Evolutionary conservation across 345 rosid species (phyloP).

Genomic region (Hypericum androsaemum): DNA sequence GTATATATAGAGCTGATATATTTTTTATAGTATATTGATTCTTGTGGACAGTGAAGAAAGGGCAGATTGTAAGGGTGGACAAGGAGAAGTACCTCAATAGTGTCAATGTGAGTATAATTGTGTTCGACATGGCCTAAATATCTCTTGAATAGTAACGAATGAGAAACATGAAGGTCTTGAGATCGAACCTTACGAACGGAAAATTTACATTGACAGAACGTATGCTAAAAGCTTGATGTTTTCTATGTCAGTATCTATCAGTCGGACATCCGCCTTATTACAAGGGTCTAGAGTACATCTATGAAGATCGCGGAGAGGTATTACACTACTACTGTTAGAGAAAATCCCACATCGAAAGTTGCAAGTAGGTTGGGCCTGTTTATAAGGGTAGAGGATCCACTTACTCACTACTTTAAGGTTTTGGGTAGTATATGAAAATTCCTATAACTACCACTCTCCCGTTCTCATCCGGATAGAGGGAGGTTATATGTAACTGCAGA

Average conservation of each 20-base stretch:
- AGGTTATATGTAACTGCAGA: too few relatives aligned
- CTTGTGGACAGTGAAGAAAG: conserved; percentile 77
- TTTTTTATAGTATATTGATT: background rate
- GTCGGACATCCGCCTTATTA: conserved; percentile 93
- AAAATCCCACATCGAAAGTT: too few relatives aligned
- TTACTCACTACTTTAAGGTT: too few relatives aligned
- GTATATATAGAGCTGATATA: background rate
- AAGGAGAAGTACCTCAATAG: conserved; percentile 90
- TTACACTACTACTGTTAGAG: background rate
- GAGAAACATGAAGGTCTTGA: background rate
- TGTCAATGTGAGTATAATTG: conserved; percentile 52
- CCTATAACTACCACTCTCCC: too few relatives aligned
- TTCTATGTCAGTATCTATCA: conserved; percentile 56
- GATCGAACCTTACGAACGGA: background rate
- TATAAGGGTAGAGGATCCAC: too few relatives aligned
- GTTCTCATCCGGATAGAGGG: background rate
- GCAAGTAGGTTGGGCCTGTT: too few relatives aligned
- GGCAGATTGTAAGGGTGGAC: conserved; percentile 96
- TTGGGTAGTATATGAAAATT: too few relatives aligned
- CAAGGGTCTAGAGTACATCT: conserved; percentile 89
- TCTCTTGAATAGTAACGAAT: too few relatives aligned
- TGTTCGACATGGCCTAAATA: too few relatives aligned
- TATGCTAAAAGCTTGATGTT: background rate
- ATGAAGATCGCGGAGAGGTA: conserved; percentile 97
- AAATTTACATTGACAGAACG: too few relatives aligned